These are phyloP conservation scores for Panellus pusillus DNA, from an alignment of 768 basidiomycete genomes.

Conservation along the genomic window DNA sequence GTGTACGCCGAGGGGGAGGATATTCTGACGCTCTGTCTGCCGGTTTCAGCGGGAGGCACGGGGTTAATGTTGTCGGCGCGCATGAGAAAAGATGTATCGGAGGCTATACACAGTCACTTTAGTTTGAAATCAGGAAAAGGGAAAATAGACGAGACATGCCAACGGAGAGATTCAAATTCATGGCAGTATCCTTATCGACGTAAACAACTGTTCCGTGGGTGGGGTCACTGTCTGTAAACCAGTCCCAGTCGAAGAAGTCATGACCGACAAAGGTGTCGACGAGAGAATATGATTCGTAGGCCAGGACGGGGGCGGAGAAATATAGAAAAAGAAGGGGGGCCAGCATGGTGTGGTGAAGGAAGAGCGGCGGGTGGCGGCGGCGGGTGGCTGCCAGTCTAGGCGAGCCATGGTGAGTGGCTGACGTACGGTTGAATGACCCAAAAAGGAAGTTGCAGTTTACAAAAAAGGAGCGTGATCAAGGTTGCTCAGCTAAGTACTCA, in stretches of 20 bases:
- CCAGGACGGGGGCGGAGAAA: not conserved
- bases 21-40: slow-evolving; percentile 61
- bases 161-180: slow-evolving; percentile 43
- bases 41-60: slow-evolving; percentile 39
- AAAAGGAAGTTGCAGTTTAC: not conserved
- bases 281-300: slow-evolving; percentile 18
- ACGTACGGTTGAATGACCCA: not conserved
- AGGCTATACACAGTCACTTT: slow-evolving; percentile 30
- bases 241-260: slow-evolving; percentile 52
- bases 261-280: slow-evolving; percentile 25
- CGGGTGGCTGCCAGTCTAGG: too few relatives aligned
- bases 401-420: not conserved
- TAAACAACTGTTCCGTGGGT: slow-evolving; percentile 69
- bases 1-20: slow-evolving; percentile 42
- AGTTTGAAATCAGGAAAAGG: not conserved
- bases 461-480: not conserved
- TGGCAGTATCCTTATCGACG: slow-evolving; percentile 44
- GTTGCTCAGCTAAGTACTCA: too few relatives aligned
- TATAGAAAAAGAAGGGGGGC: slow-evolving; percentile 5
- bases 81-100: slow-evolving; percentile 53
- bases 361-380: not conserved
- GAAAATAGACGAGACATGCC: slow-evolving; percentile 32
- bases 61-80: slow-evolving; percentile 46
- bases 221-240: slow-evolving; percentile 55
- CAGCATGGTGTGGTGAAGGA: slow-evolving; percentile 11